Percentiles rank a stretch among this genome's conserved stretches.
These are phyloP conservation scores for Diaporthe caulivora DNA, from an alignment of 2,329 filamentous ascomycete species.

Conservation along the genomic window DNA sequence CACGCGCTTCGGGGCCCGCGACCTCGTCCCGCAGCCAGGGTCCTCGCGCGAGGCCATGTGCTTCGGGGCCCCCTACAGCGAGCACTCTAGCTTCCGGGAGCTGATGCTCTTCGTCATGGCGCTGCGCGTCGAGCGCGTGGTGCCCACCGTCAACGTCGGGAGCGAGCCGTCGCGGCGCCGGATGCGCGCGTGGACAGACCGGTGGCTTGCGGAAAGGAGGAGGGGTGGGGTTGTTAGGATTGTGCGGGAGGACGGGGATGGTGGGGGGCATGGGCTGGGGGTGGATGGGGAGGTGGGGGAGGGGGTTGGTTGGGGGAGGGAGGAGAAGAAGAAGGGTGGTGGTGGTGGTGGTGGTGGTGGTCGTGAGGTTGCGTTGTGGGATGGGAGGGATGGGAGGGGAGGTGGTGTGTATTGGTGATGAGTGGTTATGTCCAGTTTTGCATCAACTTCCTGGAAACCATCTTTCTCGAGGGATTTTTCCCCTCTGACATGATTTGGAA, in stretches of 20 bases:
- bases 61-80: conserved; percentile 94
- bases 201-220: conserved; percentile 70
- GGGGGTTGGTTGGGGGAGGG: conserved; percentile 42
- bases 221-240: conserved; percentile 65
- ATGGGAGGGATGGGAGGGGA: conserved; percentile 55
- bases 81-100: conserved; percentile 96
- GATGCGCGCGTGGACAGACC: conserved; percentile 76
- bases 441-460: too few species aligned
- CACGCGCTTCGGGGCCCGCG: conserved; percentile 76
- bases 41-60: conserved; percentile 86
- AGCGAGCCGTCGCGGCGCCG: conserved; percentile 67
- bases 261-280: conserved; percentile 44
- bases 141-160: conserved; percentile 91
- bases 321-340: conserved; percentile 48
- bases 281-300: conserved; percentile 53
- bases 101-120: conserved; percentile 93
- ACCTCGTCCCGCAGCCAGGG: conserved; percentile 85
- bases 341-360: too few species aligned
- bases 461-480: background rate
- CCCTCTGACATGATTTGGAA: background rate
- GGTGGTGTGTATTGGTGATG: conserved; percentile 55
- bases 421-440: background rate
- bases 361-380: conserved; percentile 49
- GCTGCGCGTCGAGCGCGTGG: conserved; percentile 86
- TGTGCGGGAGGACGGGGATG: conserved; percentile 55